phyloP scores from a whole-genome alignment of 345 rosid species.

The Zanthoxylum bungeanum region DNA sequence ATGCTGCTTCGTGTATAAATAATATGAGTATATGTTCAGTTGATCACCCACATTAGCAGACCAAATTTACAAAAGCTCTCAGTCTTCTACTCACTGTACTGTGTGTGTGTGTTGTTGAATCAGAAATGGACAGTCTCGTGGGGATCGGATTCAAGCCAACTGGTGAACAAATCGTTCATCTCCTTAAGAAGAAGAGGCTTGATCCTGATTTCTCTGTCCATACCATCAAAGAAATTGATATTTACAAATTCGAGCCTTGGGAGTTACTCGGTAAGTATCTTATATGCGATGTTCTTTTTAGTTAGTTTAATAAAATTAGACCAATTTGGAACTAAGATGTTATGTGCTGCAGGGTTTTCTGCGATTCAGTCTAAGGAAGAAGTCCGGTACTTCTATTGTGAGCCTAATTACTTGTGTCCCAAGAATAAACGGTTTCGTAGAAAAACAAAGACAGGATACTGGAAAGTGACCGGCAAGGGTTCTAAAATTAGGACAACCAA shows the following conservation, averaged over 20 bases:
- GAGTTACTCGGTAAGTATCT: conserved; percentile 30
- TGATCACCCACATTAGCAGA: too few species aligned
- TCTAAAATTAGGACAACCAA: conserved; percentile 19
- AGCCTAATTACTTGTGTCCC: not conserved
- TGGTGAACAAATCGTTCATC: conserved; percentile 15
- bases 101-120: too few species aligned
- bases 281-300: too few species aligned
- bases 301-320: too few species aligned
- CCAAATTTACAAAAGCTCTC: too few species aligned
- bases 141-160: too few species aligned
- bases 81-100: too few species aligned
- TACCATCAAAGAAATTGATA: conserved; percentile 6
- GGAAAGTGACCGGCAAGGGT: conserved; percentile 42
- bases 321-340: too few species aligned
- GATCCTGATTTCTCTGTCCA: not conserved
- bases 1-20: too few species aligned
- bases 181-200: conserved; percentile 5
- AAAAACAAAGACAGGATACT: conserved; percentile 27
- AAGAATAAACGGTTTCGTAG: conserved; percentile 22
- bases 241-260: conserved; percentile 2
- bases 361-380: not conserved
- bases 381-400: not conserved
- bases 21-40: too few species aligned
- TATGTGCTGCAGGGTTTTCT: not conserved
- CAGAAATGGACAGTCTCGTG: too few species aligned